A percentile compares a stretch with the other conserved stretches of the same genome.
phyloP scores from a whole-genome alignment of 1,139 yeast genomes.

The Suhomyces taliae region DNA sequence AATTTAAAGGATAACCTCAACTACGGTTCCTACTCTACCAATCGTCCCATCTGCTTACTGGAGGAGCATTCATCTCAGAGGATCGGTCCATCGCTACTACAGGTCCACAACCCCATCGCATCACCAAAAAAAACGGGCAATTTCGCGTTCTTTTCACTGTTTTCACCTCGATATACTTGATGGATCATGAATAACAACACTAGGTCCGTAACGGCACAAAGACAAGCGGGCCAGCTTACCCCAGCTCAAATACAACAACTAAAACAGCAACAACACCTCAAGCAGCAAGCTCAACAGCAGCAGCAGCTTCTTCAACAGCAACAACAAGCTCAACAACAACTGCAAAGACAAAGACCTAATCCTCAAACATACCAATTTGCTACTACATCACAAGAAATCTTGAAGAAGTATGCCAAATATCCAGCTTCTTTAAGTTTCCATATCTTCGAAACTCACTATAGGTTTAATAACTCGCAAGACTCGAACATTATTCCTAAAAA shows the following conservation, averaged over 20 bases:
- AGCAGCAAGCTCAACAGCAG: conserved; percentile 13
- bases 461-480: conserved; percentile 66
- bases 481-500: conserved; percentile 81
- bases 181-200: conserved; percentile 9
- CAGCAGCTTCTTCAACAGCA: conserved; percentile 46
- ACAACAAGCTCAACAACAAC: conserved; percentile 29
- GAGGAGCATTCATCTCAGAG: conserved; percentile 4
- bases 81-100: neutral
- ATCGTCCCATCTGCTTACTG: neutral
- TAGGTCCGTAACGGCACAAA: conserved; percentile 6
- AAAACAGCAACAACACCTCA: conserved; percentile 35
- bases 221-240: conserved; percentile 12
- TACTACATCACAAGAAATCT: conserved; percentile 70
- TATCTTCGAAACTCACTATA: conserved; percentile 84
- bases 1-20: neutral
- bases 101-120: neutral
- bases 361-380: conserved; percentile 54
- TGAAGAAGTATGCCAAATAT: conserved; percentile 72
- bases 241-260: conserved; percentile 20
- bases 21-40: neutral
- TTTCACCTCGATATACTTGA: neutral
- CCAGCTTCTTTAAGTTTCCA: conserved; percentile 88
- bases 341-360: conserved; percentile 32
- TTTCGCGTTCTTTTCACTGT: neutral
- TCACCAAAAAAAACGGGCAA: neutral